Base-by-base conservation (phyloP, 306 rosid species). In the Fragaria vesca region DNA sequence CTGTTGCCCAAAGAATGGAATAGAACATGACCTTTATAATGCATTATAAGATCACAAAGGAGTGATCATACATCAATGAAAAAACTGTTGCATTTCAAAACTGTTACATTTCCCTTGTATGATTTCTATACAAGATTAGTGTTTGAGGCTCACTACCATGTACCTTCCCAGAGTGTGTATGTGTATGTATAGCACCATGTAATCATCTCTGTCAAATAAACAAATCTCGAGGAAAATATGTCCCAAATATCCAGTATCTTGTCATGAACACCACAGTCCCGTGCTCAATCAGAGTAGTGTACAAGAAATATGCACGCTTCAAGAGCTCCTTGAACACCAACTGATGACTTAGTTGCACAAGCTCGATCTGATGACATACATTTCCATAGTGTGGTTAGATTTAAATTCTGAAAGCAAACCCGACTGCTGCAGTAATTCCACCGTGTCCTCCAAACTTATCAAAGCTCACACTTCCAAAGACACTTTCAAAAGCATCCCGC, bases 281-380 rank as follows among this genome's bases (percentile, higher is more conserved):
- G 20, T 11, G 18, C 72, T 26, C 32, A 66, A 42, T 32, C 52
- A 4, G 36, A 77, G 83, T 68, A 68, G 45, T 76, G 58, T 82
- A 40, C 16, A 12, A 55, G 58, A 66, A 48, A 63, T 12, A 8
- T 61, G 78, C 84, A 40, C 68, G 50, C 34, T 42, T 42, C 6
- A 62, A 30, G 58, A 46, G 26, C 79, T 62, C 72, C 34, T 62
- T 47, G 34, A 28, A 28, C 50, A 12, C 58, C 75, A 66, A 52
- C 66, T 18, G 18, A 21, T 16, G 62, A 16, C 80, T 21, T 54
- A 58, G 58, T 82, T 72, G 43, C 77, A 69, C 62, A 43, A 76
- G 42, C 78, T 58, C 55, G 20, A 75, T 72, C 77, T 79, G 62
- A 36, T 71, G 73, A 67, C 54, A 61, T 81, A 42, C 79, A 66